Base-by-base conservation (phyloP, 106 monocot genomes). In the Dactylorhiza incarnata region DNA sequence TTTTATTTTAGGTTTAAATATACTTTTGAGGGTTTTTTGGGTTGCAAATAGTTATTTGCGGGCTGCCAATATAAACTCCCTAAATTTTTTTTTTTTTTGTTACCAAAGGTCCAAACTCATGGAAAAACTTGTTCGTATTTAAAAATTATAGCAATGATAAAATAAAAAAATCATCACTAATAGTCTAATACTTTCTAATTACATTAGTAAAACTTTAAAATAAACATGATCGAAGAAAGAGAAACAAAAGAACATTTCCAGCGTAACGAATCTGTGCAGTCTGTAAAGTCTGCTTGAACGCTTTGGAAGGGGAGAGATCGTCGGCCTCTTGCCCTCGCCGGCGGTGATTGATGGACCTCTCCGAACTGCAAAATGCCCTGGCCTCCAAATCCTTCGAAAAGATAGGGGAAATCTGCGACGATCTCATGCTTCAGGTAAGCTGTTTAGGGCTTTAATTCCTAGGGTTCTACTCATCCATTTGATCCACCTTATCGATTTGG, bases 341-440 rank as follows among this genome's bases (percentile, higher is more conserved):
- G 13, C 47, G 2, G 45, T 22, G 48, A 23, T 48, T 24, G 51
- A 97, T 97, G 94, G 97, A 97, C 84, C 83, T 97, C 78, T 86
- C 89, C 9, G 83, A 78, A 10, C 59, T 97, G 68, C 80, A 86
- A 10, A 73, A 73, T 45, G 91, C 91, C 15, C 74, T 97, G 70
- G 79, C 86, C 54, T 87, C 86, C 63, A 82, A 86, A 79, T 91
- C 89, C 37, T 97, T 79, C 73, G 81, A 74, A 9, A 82, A 75
- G 43, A 51, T 97, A 56, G 91, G 89, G 0, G 91, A 87, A 10
- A 75, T 94, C 81, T 94, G 94, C 85, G 97, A 97, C 71, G 89
- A 97, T 63, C 87, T 94, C 63, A 73, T 94, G 87, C 89, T 97
- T 77, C 89, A 94, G 89, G 97, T 50, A 47, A 69, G 53, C 22